Conservation (phyloP, 2,329 filamentous ascomycete genomes). For the Hypocreales sp. region DNA sequence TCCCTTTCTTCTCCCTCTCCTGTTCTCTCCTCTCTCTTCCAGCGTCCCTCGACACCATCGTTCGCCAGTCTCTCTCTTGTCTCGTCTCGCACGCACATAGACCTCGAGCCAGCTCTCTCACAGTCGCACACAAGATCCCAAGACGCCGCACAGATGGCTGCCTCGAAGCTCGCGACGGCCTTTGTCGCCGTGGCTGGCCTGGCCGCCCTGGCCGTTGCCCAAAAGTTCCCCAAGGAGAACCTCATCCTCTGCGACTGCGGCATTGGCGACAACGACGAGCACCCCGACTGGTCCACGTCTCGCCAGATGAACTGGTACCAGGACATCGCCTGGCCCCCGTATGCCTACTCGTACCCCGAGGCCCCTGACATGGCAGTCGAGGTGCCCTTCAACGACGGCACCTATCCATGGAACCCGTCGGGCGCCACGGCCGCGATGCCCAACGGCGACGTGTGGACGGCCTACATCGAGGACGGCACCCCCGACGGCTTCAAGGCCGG, state of each 20-base stretch:
- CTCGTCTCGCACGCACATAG: background rate
- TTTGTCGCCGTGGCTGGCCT: slow-evolving; percentile 10
- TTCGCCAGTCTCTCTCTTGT: background rate
- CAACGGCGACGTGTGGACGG: slow-evolving; percentile 24
- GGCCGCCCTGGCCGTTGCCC: slow-evolving; percentile 6
- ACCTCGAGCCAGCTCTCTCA: background rate
- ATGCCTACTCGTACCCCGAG: slow-evolving; percentile 17
- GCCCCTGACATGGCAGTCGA: slow-evolving; percentile 22
- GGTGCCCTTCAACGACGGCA: slow-evolving; percentile 20
- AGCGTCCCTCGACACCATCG: background rate
- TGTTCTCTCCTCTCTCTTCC: background rate
- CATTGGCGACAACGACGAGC: slow-evolving; percentile 23
- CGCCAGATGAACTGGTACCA: slow-evolving; percentile 28
- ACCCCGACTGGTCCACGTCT: slow-evolving; percentile 24
- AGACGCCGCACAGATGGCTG: slow-evolving; percentile 8
- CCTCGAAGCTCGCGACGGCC: slow-evolving; percentile 8
- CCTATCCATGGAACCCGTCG: slow-evolving; percentile 21
- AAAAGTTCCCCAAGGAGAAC: slow-evolving; percentile 17
- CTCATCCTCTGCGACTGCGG: slow-evolving; percentile 26
- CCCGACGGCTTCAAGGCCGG: slow-evolving; percentile 24
- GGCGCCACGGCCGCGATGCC: slow-evolving; percentile 22
- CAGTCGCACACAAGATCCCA: background rate
- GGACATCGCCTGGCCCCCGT: slow-evolving; percentile 19
- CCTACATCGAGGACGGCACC: slow-evolving; percentile 24
- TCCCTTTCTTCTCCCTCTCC: background rate